Conservation (phyloP, 78 protist species). For the Cavenderia fasciculata region DNA sequence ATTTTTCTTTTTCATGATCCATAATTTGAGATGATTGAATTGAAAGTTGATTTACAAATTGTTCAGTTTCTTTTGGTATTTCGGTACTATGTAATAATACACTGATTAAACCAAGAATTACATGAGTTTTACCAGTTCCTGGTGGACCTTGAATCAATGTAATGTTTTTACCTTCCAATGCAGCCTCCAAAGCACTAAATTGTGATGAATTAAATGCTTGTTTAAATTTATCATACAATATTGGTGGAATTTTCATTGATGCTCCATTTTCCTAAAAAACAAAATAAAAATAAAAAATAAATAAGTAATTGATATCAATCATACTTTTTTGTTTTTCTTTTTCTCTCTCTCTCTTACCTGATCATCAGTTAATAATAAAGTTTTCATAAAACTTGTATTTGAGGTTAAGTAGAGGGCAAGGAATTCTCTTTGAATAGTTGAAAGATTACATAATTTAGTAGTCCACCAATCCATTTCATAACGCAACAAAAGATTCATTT, state of each 20-base stretch:
- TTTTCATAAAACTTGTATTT: slow-evolving; percentile 53
- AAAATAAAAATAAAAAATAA: background rate
- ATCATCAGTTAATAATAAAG: slow-evolving; percentile 28
- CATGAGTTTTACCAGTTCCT: slow-evolving; percentile 77
- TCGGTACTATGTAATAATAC: slow-evolving; percentile 44
- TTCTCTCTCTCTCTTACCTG: slow-evolving; percentile 8
- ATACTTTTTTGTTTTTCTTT: no score
- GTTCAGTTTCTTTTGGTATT: slow-evolving; percentile 13
- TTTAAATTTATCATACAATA: slow-evolving; percentile 21
- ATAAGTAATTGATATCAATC: background rate
- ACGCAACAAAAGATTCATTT: slow-evolving; percentile 9
- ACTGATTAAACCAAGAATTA: slow-evolving; percentile 62
- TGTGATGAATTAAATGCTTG: slow-evolving; percentile 33
- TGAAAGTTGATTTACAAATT: no score
- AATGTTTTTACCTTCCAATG: slow-evolving; percentile 30
- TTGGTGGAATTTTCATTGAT: slow-evolving; percentile 64
- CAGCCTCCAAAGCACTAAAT: slow-evolving; percentile 48
- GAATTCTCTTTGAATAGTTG: slow-evolving; percentile 67
- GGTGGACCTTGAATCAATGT: slow-evolving; percentile 81
- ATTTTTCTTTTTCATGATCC: background rate
- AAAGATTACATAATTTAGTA: slow-evolving; percentile 56
- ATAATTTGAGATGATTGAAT: no score
- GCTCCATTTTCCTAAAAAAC: background rate
- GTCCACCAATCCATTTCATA: slow-evolving; percentile 76
- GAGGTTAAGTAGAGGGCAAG: slow-evolving; percentile 23